phyloP scores from a whole-genome alignment of 2,329 filamentous ascomycete species.

The Xylaria polymorpha region DNA sequence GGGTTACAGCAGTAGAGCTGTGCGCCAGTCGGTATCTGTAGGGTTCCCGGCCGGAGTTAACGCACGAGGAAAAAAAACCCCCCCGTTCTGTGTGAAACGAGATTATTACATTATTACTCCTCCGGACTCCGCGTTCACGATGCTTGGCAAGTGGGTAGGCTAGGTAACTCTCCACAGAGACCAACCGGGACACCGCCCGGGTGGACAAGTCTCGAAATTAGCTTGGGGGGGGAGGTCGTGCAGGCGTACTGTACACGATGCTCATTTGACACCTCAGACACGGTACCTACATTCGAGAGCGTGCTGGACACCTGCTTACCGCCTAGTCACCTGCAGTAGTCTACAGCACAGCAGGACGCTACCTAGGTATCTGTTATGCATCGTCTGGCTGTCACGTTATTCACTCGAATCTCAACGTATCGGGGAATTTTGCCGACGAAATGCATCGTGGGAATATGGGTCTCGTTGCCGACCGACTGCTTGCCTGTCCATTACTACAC shows the following conservation, averaged over 20 bases:
- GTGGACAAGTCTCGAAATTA: conserved; percentile 23
- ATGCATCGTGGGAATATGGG: conserved; percentile 18
- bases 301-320: not conserved
- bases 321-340: conserved; percentile 16
- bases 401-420: conserved; percentile 12
- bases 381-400: conserved; percentile 33
- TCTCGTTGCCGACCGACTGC: conserved; percentile 6
- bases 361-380: conserved; percentile 27
- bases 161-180: conserved; percentile 23
- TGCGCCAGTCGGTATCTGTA: conserved; percentile 1
- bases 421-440: conserved; percentile 17
- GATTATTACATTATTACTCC: conserved; percentile 11
- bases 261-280: conserved; percentile 12
- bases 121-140: conserved; percentile 33
- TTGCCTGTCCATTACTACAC: conserved; percentile 17
- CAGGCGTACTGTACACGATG: conserved; percentile 8
- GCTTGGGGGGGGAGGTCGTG: conserved; percentile 7
- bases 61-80: conserved; percentile 1
- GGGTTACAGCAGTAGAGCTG: not conserved
- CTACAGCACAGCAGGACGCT: not conserved
- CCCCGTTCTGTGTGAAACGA: not conserved
- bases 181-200: conserved; percentile 24
- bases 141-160: conserved; percentile 28
- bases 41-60: conserved; percentile 24
- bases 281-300: conserved; percentile 1